phyloP scores from a whole-genome alignment of 2,329 filamentous ascomycete genomes.

The Colletotrichum godetiae region DNA sequence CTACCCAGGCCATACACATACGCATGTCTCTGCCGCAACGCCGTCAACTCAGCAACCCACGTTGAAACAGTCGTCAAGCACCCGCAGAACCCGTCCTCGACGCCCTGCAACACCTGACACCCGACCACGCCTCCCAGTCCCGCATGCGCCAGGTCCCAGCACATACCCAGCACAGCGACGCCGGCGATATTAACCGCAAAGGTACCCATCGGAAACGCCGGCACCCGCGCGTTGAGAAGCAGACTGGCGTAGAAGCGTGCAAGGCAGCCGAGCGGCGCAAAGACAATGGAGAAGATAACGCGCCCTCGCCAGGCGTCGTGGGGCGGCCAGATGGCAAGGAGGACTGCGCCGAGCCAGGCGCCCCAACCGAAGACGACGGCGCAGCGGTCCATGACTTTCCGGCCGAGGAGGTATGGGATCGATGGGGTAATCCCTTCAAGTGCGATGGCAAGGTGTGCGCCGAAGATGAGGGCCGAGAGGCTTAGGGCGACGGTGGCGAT shows the following conservation, averaged over 20 bases:
- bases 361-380: constrained; percentile 75
- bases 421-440: constrained; percentile 69
- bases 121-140: constrained; percentile 65
- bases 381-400: constrained; percentile 72
- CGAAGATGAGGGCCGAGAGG: constrained; percentile 75
- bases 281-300: constrained; percentile 81
- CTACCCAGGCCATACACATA: constrained; percentile 77
- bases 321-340: constrained; percentile 79
- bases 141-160: constrained; percentile 81
- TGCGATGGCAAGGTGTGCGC: constrained; percentile 78
- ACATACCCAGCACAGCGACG: constrained; percentile 78
- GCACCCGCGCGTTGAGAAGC: constrained; percentile 73
- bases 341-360: constrained; percentile 81
- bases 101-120: constrained; percentile 75
- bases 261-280: constrained; percentile 84
- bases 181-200: constrained; percentile 86
- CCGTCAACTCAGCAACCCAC: constrained; percentile 71
- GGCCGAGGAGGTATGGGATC: constrained; percentile 66
- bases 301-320: constrained; percentile 80
- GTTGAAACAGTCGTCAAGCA: constrained; percentile 75
- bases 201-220: constrained; percentile 85
- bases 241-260: constrained; percentile 79
- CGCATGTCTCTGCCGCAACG: constrained; percentile 62
- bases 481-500: constrained; percentile 78
- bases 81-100: constrained; percentile 77